phyloP scores from a whole-genome alignment of 2,329 filamentous ascomycete species.

The Phialocephala sp. region DNA sequence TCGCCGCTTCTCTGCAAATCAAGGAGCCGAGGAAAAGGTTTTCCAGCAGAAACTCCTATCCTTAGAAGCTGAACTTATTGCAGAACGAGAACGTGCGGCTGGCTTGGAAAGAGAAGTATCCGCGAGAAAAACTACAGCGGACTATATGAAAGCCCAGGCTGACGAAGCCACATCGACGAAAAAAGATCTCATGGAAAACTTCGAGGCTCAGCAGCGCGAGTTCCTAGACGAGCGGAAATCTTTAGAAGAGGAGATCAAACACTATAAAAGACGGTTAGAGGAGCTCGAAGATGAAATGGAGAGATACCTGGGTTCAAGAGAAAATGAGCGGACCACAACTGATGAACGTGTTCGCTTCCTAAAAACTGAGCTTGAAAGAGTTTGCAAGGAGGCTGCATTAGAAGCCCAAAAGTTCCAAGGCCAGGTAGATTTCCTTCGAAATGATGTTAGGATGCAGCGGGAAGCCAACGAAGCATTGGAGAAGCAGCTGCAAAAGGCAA shows the following conservation, averaged over 20 bases:
- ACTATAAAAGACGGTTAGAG: constrained; percentile 78
- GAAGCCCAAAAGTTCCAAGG: constrained; percentile 64
- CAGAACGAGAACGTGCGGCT: constrained; percentile 72
- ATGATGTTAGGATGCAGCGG: constrained; percentile 63
- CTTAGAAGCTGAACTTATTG: constrained; percentile 78
- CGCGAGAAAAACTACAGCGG: constrained; percentile 60
- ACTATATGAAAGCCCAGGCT: constrained; percentile 70
- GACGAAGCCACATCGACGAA: constrained; percentile 92
- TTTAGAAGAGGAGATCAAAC: constrained; percentile 79
- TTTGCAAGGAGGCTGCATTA: constrained; percentile 62
- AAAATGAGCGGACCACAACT: constrained; percentile 76
- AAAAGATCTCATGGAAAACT: constrained; percentile 90
- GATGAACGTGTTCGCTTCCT: constrained; percentile 73
- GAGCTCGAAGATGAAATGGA: constrained; percentile 94
- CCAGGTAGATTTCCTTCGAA: constrained; percentile 66
- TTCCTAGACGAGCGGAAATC: constrained; percentile 85
- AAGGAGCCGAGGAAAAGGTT: constrained; percentile 63
- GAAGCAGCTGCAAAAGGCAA: constrained; percentile 58
- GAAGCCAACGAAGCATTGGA: constrained; percentile 66
- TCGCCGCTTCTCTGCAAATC: constrained; percentile 64
- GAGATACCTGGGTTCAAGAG: constrained; percentile 78
- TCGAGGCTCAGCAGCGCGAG: constrained; percentile 89
- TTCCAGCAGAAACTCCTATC: constrained; percentile 65
- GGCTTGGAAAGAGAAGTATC: constrained; percentile 74
- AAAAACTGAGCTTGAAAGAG: constrained; percentile 71